phyloP scores from a whole-genome alignment of 441 rosid species.

The Erodium moschatum region DNA sequence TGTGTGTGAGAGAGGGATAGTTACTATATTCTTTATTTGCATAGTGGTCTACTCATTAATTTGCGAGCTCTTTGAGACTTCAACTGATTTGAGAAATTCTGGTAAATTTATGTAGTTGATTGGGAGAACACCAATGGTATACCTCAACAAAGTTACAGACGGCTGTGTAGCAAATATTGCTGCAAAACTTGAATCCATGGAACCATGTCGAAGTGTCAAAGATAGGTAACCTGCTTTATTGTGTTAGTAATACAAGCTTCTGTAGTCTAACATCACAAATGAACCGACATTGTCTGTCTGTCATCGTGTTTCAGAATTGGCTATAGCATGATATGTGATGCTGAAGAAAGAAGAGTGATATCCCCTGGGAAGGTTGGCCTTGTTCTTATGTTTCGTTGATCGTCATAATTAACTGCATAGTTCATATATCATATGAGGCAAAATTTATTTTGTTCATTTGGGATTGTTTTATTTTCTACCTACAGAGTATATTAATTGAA shows the following conservation, averaged over 20 bases:
- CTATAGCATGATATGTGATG: conserved; percentile 67
- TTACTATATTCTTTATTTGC: not conserved
- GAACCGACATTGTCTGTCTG: conserved; percentile 14
- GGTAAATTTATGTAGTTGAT: conserved; percentile 54
- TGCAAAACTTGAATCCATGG: conserved; percentile 92
- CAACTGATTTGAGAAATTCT: conserved; percentile 29
- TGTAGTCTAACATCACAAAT: not conserved
- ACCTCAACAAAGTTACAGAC: conserved; percentile 69
- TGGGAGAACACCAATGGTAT: conserved; percentile 84
- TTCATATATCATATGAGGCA: not conserved
- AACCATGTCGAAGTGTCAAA: conserved; percentile 85
- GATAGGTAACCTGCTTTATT: conserved; percentile 46
- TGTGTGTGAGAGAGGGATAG: no score
- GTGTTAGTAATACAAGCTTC: not conserved
- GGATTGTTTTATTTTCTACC: conserved; percentile 12
- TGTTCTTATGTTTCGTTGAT: conserved; percentile 5
- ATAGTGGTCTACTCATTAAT: not conserved
- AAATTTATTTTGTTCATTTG: not conserved
- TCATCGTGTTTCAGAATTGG: conserved; percentile 51
- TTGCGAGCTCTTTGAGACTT: conserved; percentile 13
- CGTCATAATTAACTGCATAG: not conserved
- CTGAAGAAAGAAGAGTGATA: conserved; percentile 72
- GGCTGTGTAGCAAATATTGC: conserved; percentile 77
- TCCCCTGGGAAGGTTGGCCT: conserved; percentile 60
- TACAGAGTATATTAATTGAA: conserved; percentile 65